Conservation (phyloP, 2,329 filamentous ascomycete species). For the Talaromyces sp. region DNA sequence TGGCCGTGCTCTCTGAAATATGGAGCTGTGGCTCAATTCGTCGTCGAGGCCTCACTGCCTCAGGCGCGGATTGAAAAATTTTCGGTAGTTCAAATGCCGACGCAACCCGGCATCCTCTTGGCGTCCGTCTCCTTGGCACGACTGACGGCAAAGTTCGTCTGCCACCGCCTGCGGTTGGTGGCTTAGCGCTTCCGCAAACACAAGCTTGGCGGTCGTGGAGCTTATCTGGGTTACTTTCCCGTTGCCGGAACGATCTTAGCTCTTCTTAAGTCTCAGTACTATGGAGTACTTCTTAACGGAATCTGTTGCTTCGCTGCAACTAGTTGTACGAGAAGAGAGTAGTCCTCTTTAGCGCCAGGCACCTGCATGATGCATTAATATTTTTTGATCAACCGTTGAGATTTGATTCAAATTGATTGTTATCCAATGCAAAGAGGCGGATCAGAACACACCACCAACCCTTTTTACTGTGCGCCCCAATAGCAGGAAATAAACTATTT, state of each 20-base stretch:
- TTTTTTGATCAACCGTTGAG: neutral
- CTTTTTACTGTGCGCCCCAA: neutral
- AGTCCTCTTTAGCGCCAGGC: neutral
- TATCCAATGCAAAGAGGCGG: neutral
- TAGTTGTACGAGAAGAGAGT: neutral
- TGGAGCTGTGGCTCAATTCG: neutral
- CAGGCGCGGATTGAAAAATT: neutral
- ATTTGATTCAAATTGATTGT: neutral
- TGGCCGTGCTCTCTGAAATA: neutral
- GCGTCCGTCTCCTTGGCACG: neutral
- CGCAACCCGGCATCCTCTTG: neutral
- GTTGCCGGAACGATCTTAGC: neutral
- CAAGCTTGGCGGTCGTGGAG: neutral
- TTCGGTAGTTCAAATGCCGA: neutral
- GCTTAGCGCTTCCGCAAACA: neutral
- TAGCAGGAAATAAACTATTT: neutral
- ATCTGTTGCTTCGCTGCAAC: neutral
- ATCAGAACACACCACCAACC: neutral
- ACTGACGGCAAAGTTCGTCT: neutral
- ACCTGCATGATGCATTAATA: neutral
- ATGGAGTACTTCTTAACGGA: neutral
- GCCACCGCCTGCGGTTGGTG: neutral
- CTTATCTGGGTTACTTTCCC: neutral
- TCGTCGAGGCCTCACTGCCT: neutral
- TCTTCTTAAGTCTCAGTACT: no score